Percentiles rank a stretch among this genome's conserved stretches.
phyloP scores from a whole-genome alignment of 2,329 filamentous ascomycete species.

The Trichoderma sp. region DNA sequence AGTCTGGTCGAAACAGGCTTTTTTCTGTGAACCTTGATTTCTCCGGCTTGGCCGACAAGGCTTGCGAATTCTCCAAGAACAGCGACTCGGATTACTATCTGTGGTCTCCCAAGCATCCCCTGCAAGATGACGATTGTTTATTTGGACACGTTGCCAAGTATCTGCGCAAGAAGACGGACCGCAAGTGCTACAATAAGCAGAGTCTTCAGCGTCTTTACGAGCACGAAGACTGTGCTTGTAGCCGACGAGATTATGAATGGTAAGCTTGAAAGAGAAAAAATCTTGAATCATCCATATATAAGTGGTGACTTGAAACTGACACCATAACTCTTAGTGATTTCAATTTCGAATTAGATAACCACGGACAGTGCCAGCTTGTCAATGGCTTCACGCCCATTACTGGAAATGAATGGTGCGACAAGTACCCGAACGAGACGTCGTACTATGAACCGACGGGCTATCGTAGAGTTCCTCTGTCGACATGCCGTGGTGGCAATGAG shows the following conservation, averaged over 20 bases:
- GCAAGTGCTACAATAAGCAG: constrained; percentile 79
- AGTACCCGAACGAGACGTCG: constrained; percentile 68
- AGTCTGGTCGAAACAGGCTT: constrained; percentile 56
- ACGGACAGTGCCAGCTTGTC: constrained; percentile 77
- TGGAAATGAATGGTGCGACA: constrained; percentile 53
- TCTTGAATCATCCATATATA: background rate
- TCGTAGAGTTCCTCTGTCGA: constrained; percentile 85
- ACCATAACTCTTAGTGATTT: constrained; percentile 66
- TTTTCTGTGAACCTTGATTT: constrained; percentile 88
- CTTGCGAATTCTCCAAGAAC: constrained; percentile 70
- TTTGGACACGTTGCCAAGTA: constrained; percentile 92
- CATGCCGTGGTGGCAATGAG: constrained; percentile 75
- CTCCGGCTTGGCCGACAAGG: constrained; percentile 70
- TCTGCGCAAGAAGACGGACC: constrained; percentile 80
- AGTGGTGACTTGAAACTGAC: background rate
- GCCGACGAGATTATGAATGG: constrained; percentile 89
- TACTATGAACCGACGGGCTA: constrained; percentile 88
- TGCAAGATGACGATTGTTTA: constrained; percentile 76
- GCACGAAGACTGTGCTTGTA: constrained; percentile 80
- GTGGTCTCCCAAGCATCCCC: constrained; percentile 85
- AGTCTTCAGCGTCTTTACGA: constrained; percentile 70
- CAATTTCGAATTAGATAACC: constrained; percentile 81
- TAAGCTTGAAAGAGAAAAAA: constrained; percentile 48
- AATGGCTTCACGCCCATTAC: constrained; percentile 65
- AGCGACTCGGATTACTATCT: constrained; percentile 72